Conservation (phyloP, 352 stramenopile species). For the Globisporangium apiculatum region DNA sequence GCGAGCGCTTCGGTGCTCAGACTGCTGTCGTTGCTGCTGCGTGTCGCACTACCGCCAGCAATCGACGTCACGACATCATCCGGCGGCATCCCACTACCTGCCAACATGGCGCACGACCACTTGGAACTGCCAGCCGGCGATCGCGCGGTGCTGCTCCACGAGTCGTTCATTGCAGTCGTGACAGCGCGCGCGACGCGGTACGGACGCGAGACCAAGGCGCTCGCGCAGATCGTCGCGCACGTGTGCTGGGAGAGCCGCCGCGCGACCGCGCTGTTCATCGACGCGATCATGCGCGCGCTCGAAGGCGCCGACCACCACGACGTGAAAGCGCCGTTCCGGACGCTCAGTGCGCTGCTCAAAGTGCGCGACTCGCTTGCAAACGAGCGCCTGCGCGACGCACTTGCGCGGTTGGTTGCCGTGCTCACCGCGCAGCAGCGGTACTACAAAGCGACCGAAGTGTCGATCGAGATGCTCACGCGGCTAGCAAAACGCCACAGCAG, state of each 20-base stretch:
- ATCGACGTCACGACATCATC: conserved; percentile 40
- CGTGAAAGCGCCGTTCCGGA: conserved; percentile 85
- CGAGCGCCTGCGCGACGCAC: conserved; percentile 56
- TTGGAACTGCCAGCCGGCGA: conserved; percentile 53
- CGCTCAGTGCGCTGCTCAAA: conserved; percentile 75
- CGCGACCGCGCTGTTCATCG: conserved; percentile 46
- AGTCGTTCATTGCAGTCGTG: conserved; percentile 70
- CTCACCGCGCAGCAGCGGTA: conserved; percentile 83
- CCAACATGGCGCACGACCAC: conserved; percentile 66
- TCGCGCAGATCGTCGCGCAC: conserved; percentile 72
- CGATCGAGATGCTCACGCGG: conserved; percentile 80
- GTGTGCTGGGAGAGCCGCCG: conserved; percentile 73
- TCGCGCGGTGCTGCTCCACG: conserved; percentile 59
- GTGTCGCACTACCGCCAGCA: conserved; percentile 54
- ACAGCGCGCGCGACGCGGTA: conserved; percentile 69
- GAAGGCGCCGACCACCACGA: conserved; percentile 79
- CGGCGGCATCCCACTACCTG: conserved; percentile 24
- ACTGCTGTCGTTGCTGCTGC: conserved; percentile 65
- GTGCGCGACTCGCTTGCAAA: conserved; percentile 58
- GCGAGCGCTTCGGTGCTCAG: conserved; percentile 64
- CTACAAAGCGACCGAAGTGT: conserved; percentile 82
- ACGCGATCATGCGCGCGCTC: conserved; percentile 68
- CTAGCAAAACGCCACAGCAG: conserved; percentile 69
- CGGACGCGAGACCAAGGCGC: conserved; percentile 69
- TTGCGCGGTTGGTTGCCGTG: conserved; percentile 67